Percentiles rank a stretch among this genome's conserved stretches.
Conservation (phyloP, 2,329 filamentous ascomycete species). For the Fusarium newnesense region DNA sequence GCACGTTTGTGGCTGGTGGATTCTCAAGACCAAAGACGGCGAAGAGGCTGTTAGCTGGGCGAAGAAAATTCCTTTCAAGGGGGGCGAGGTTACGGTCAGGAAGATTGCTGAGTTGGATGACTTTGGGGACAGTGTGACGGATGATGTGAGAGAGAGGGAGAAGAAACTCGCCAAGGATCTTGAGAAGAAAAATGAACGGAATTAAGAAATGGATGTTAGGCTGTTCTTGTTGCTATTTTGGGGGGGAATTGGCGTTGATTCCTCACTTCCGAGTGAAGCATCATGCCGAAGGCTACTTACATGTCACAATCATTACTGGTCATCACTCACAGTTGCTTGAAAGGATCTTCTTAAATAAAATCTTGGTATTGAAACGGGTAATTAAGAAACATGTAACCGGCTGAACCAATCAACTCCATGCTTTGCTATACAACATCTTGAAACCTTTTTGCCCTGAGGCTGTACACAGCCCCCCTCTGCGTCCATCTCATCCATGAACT, state of each 20-base stretch:
- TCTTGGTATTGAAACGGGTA: background rate
- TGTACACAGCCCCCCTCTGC: background rate
- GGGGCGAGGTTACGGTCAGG: slow-evolving; percentile 41
- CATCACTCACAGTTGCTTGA: too few relatives aligned
- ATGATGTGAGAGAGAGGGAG: slow-evolving; percentile 29
- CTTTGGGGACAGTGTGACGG: slow-evolving; percentile 26
- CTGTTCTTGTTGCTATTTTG: background rate
- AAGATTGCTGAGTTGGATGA: slow-evolving; percentile 39
- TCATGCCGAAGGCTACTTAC: rapidly evolving
- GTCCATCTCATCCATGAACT: background rate
- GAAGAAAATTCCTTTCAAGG: slow-evolving; percentile 42
- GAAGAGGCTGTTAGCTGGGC: slow-evolving; percentile 48
- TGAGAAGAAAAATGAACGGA: background rate
- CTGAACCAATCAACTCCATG: slow-evolving; percentile 22
- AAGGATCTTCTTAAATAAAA: background rate
- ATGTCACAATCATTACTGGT: background rate
- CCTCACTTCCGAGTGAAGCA: background rate
- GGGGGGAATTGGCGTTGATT: rapidly evolving
- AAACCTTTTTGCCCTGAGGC: background rate
- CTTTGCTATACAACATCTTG: background rate
- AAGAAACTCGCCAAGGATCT: slow-evolving; percentile 6
- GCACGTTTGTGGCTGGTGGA: slow-evolving; percentile 47
- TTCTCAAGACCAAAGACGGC: slow-evolving; percentile 42
- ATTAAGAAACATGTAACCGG: background rate
- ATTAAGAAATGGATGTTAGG: rapidly evolving